Percentiles rank a stretch among this genome's conserved stretches.
These are phyloP conservation scores for Tuber borchii DNA, from an alignment of 495 filamentous ascomycete species.

Conservation along the genomic window DNA sequence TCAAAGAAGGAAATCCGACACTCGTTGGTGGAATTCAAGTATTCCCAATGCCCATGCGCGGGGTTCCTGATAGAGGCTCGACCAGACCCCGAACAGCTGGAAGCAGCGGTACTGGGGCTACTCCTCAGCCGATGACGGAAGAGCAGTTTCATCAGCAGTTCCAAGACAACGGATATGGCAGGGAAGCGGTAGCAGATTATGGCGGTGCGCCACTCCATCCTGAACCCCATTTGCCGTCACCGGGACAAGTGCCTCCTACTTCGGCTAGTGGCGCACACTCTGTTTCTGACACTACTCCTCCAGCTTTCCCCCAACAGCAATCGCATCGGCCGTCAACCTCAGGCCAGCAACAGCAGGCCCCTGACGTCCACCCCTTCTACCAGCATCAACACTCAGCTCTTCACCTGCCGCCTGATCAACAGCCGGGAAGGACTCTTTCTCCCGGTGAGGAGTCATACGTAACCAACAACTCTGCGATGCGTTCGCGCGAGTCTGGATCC, in stretches of 20 bases:
- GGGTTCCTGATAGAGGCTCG: conserved; percentile 55
- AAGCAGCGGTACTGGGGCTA: conserved; percentile 33
- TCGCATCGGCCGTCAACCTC: conserved; percentile 39
- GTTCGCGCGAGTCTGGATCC: conserved; percentile 38
- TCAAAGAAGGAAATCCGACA: conserved; percentile 82
- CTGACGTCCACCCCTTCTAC: conserved; percentile 31
- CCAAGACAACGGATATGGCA: conserved; percentile 34
- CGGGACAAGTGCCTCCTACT: conserved; percentile 28
- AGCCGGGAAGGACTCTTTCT: conserved; percentile 28
- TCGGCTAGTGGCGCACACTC: conserved; percentile 33
- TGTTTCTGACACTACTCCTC: conserved; percentile 31
- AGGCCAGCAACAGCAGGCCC: conserved; percentile 30
- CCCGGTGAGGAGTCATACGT: conserved; percentile 33
- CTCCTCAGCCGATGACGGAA: conserved; percentile 28
- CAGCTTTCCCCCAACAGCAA: conserved; percentile 37
- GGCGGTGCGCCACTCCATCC: conserved; percentile 28
- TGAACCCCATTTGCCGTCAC: conserved; percentile 30
- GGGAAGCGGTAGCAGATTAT: conserved; percentile 30
- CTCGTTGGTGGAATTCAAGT: conserved; percentile 91
- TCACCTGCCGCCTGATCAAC: conserved; percentile 28
- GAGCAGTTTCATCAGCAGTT: conserved; percentile 18
- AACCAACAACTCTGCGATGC: conserved; percentile 33
- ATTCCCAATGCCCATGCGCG: conserved; percentile 81
- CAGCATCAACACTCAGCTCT: conserved; percentile 40
- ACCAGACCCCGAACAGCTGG: conserved; percentile 38